Base-by-base conservation (phyloP, 2,329 filamentous ascomycete species). In the Lojkania enalia region DNA sequence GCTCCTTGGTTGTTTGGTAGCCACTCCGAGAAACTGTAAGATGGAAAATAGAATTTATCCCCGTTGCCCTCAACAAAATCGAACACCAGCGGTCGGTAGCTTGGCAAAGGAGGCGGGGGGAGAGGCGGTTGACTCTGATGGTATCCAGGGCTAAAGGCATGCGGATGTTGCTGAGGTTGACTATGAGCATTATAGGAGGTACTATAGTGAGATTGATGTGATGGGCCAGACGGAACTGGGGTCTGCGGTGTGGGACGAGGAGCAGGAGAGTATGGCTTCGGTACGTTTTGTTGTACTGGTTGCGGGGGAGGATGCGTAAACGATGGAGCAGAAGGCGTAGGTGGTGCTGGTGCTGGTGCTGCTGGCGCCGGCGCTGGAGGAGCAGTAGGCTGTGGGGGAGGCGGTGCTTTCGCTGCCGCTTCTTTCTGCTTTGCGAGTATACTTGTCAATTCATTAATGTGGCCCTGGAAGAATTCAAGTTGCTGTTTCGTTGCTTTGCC, bases 21-120 rank as follows among this genome's bases (percentile, higher is more conserved):
- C 60, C 82, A 84, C 63, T 94, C 87, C 38, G 92, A 67, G 23
- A 92, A 85, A 66, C 85, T 87, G 62, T 87, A 86, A 54, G 85
- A 87, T 2, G 88, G 88, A 52, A 94, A 91, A 36, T 89, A 72
- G 63, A 88, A 91, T 19, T 87, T 81, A 64, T 92, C 88, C 35
- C 86, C 87, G 31, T 66, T 67, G n/a, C 66, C 67, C 39, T 70
- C 64, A 2, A 60, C 58, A 41, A 72, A 72, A 19, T 69, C 65
- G 41, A 72, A 69, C 13, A 68, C 59, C 16, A 72, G 49, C 1
- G 51, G 70, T 63, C 51, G 71, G 66, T 52, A 77, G 67, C 57
- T 72, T 66, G 64, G 65, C 70, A 46, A 69, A 66, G 63, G 70
- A 58, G 53, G 71, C 1, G 45, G 43, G 27, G 19, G 36, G 1